Base-by-base conservation (phyloP, 139 green algal species). In the Micromonas commoda region DNA sequence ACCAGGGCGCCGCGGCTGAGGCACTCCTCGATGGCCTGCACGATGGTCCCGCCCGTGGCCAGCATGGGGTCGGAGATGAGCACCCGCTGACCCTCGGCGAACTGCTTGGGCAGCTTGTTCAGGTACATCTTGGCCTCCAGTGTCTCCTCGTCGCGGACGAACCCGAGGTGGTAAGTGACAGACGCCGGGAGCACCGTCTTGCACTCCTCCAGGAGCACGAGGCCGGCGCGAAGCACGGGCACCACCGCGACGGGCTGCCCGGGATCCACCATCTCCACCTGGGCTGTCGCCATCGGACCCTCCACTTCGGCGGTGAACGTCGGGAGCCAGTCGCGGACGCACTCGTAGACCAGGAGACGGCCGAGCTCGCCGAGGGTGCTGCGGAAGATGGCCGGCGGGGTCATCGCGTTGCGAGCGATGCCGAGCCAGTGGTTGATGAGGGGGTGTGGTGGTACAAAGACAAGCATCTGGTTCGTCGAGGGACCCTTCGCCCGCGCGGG, bases 361-460 rank as follows among this genome's bases (percentile, higher is more conserved):
- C 94, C 95, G 24, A 99, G 86, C 85, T 99, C 95, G n/a, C 90
- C 90, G 26, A 89, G 53, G 3, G 92, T 90, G 24, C 23, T 63
- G 64, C 94, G 85, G 82, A 99, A 99, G 23, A 96, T 88, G 1
- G 88, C 74, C 0, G 85, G 64, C 2, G 95, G 95, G 0, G 91
- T 95, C 4, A 79, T 61, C 34, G 89, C 87, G 79, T 95, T 97
- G 1, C 95, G 84, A 32, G 87, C 79, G n/a, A 99, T 86, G 1
- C 91, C 92, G 29, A 99, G 82, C 92, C 91, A 98, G 84, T 99
- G 95, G 82, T 96, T 94, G 33, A 98, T 86, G 24, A 99, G 82
- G 0, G 95, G 94, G 83, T 99, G 95, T 0, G 94, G 92, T 2
- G 95, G 95, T 24, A 97, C 91, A 77, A 93, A 93, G 3, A 99